phyloP scores from a whole-genome alignment of 73 alveolate genomes.

The Paramecium biaurelia region DNA sequence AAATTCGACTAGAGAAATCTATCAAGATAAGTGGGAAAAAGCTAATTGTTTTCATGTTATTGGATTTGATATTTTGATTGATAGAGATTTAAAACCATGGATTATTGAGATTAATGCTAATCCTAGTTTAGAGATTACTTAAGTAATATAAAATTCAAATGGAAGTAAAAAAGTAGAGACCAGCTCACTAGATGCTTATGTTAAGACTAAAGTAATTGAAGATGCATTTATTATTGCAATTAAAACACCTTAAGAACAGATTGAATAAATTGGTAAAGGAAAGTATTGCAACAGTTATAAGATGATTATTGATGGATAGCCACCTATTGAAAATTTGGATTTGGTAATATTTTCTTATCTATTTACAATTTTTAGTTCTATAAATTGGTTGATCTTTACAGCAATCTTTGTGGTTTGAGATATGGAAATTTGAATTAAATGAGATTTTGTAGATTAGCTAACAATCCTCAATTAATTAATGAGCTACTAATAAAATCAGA shows the following conservation, averaged over 20 bases:
- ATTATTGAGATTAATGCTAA: conserved; percentile 86
- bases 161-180: conserved; percentile 66
- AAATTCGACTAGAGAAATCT: background rate
- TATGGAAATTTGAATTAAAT: conserved; percentile 44
- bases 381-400: conserved; percentile 45
- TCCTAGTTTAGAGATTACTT: conserved; percentile 81
- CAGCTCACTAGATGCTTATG: conserved; percentile 69
- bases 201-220: conserved; percentile 69
- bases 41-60: conserved; percentile 82
- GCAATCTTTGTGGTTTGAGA: conserved; percentile 59
- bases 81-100: conserved; percentile 79
- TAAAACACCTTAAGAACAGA: conserved; percentile 45
- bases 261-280: conserved; percentile 52
- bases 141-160: conserved; percentile 54
- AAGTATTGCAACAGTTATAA: conserved; percentile 50
- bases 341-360: background rate
- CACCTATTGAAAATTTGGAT: conserved; percentile 50
- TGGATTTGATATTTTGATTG: conserved; percentile 87
- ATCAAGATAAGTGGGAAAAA: conserved; percentile 46
- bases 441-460: conserved; percentile 58
- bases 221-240: conserved; percentile 73
- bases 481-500: conserved; percentile 57
- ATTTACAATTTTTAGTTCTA: background rate
- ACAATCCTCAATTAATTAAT: background rate
- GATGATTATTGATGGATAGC: conserved; percentile 52